Percentiles rank a stretch among this genome's conserved stretches.
Conservation (phyloP, 495 filamentous ascomycete species). For the Penicillium roqueforti region DNA sequence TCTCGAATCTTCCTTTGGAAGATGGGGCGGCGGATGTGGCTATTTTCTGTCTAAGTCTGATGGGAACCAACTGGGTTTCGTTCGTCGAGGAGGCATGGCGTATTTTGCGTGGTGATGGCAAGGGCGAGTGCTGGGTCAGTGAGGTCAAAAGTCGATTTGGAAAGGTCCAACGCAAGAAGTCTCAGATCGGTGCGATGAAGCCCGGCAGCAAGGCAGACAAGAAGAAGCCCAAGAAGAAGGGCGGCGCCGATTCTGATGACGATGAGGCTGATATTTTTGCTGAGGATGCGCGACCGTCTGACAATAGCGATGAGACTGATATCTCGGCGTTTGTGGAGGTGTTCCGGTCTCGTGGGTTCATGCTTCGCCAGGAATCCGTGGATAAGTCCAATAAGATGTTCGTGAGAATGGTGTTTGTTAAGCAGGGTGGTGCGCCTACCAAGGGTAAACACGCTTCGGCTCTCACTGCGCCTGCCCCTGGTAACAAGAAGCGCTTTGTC, state of each 20-base stretch:
- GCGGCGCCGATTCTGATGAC: constrained; percentile 36
- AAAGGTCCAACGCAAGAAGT: constrained; percentile 53
- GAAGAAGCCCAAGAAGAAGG: constrained; percentile 43
- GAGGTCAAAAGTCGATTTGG: constrained; percentile 94
- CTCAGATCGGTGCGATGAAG: constrained; percentile 57
- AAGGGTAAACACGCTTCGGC: constrained; percentile 62
- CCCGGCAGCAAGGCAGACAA: constrained; percentile 56
- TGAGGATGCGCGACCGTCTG: constrained; percentile 41
- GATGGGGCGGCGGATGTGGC: constrained; percentile 75
- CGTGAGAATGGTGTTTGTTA: constrained; percentile 90
- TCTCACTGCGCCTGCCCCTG: constrained; percentile 31
- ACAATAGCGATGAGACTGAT: constrained; percentile 62
- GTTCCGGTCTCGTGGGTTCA: constrained; percentile 70
- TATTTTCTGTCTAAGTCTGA: constrained; percentile 91
- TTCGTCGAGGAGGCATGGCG: constrained; percentile 95
- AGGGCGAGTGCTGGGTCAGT: constrained; percentile 92
- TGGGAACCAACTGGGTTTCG: constrained; percentile 97
- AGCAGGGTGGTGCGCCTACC: constrained; percentile 57
- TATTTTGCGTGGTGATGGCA: constrained; percentile 69
- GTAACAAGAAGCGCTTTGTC: constrained; percentile 57
- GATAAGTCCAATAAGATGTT: constrained; percentile 97
- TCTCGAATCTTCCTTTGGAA: constrained; percentile 70
- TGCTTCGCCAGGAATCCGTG: constrained; percentile 58
- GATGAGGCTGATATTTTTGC: constrained; percentile 46
- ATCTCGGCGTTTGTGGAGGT: constrained; percentile 86